These are phyloP conservation scores for Claviceps arundinis DNA, from an alignment of 2,329 filamentous ascomycete species.

Conservation along the genomic window DNA sequence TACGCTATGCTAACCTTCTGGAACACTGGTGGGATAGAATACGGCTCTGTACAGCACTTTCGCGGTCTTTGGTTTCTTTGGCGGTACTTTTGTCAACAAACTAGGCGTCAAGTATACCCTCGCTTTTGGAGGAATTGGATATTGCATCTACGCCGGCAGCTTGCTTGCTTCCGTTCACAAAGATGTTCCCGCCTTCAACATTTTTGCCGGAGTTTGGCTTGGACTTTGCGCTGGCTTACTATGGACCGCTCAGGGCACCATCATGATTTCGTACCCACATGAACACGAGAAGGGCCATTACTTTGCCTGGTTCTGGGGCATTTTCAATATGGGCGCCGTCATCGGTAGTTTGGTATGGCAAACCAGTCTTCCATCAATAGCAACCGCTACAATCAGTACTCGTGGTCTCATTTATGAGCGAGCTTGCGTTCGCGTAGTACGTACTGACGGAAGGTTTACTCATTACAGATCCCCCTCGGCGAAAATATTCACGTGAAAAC, in stretches of 20 bases:
- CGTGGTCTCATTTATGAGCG: not conserved
- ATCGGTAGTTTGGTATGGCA: conserved; percentile 54
- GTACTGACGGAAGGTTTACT: not conserved
- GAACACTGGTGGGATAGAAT: conserved; percentile 23
- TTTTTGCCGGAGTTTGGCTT: conserved; percentile 63
- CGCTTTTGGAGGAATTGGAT: conserved; percentile 60
- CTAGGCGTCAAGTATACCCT: conserved; percentile 56
- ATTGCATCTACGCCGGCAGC: conserved; percentile 57
- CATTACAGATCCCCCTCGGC: conserved; percentile 44
- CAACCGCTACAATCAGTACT: too few relatives aligned
- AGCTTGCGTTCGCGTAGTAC: not conserved
- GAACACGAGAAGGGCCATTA: conserved; percentile 76
- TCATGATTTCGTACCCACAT: conserved; percentile 81
- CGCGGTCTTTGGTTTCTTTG: conserved; percentile 51
- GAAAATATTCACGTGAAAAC: conserved; percentile 48
- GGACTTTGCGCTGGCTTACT: conserved; percentile 68
- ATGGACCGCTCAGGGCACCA: conserved; percentile 72
- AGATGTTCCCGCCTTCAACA: conserved; percentile 23
- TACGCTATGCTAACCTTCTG: not conserved
- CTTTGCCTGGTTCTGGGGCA: conserved; percentile 87
- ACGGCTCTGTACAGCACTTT: conserved; percentile 61
- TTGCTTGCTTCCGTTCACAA: conserved; percentile 59
- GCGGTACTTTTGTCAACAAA: conserved; percentile 64
- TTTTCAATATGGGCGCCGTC: conserved; percentile 85
- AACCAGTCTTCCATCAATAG: too few relatives aligned